phyloP scores from a whole-genome alignment of 345 rosid genomes.

The Lumnitzera littorea region DNA sequence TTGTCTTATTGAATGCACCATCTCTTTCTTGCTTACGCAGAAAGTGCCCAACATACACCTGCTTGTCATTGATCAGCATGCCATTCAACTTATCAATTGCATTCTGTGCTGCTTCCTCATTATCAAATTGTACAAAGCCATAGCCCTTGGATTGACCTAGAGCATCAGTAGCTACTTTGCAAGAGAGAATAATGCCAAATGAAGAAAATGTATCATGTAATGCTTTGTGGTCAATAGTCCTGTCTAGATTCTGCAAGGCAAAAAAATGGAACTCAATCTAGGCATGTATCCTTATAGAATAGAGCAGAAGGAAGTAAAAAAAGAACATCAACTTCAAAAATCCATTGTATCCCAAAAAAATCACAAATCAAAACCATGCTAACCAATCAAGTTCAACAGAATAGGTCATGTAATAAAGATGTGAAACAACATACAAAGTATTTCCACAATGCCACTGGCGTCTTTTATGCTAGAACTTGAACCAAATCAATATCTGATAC shows the following conservation, averaged over 20 bases:
- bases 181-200: constrained; percentile 79
- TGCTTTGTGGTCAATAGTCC: constrained; percentile 87
- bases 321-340: background rate
- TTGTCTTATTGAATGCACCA: constrained; percentile 27
- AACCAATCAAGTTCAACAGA: background rate
- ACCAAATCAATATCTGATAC: too few relatives aligned
- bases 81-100: constrained; percentile 87
- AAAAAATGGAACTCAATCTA: too few relatives aligned
- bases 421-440: too few relatives aligned
- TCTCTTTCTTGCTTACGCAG: constrained; percentile 91
- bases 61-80: constrained; percentile 89
- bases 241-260: constrained; percentile 70
- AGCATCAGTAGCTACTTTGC: constrained; percentile 75
- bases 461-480: too few relatives aligned
- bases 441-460: too few relatives aligned
- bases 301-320: background rate
- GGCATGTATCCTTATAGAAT: background rate
- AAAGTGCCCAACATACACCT: constrained; percentile 88
- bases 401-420: too few relatives aligned
- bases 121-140: constrained; percentile 88
- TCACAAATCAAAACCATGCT: background rate
- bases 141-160: constrained; percentile 91
- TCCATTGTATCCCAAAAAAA: background rate
- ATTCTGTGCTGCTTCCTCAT: constrained; percentile 68
- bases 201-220: constrained; percentile 79